Conservation (phyloP, 1,139 yeast genomes). For the Suhomyces kunorum region DNA sequence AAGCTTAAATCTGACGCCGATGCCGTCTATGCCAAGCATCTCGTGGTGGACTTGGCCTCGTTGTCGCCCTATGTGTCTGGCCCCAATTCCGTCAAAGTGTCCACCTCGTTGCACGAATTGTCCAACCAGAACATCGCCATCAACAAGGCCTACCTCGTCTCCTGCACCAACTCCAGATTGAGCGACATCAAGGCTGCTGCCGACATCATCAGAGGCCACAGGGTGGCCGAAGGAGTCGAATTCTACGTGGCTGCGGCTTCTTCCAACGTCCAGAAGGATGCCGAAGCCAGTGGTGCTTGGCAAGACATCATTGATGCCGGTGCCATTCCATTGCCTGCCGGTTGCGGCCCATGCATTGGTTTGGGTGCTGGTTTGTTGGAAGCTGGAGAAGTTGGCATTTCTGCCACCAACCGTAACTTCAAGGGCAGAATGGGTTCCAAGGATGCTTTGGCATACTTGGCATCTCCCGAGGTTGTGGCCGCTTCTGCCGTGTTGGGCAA, state of each 20-base stretch:
- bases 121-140: constrained; percentile 72
- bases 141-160: constrained; percentile 94
- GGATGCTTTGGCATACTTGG: constrained; percentile 92
- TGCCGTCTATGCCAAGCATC: constrained; percentile 84
- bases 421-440: constrained; percentile 99
- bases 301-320: constrained; percentile 86
- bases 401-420: constrained; percentile 97
- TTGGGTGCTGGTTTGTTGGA: constrained; percentile 90
- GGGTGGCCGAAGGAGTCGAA: constrained; percentile 86
- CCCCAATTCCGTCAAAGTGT: constrained; percentile 93
- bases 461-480: constrained; percentile 97
- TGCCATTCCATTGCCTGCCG: constrained; percentile 93
- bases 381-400: constrained; percentile 96
- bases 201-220: constrained; percentile 72
- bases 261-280: constrained; percentile 86
- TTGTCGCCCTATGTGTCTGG: constrained; percentile 93
- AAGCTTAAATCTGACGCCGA: constrained; percentile 63
- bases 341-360: constrained; percentile 99
- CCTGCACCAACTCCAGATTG: constrained; percentile 93
- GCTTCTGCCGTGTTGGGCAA: constrained; percentile 94
- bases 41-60: constrained; percentile 77
- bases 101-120: constrained; percentile 74
- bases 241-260: constrained; percentile 98
- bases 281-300: constrained; percentile 92
- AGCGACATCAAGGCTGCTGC: constrained; percentile 96